Percentiles rank a stretch among this genome's conserved stretches.
Evolutionary conservation across 768 basidiomycete species (phyloP).

Genomic region (Suillus spraguei): DNA sequence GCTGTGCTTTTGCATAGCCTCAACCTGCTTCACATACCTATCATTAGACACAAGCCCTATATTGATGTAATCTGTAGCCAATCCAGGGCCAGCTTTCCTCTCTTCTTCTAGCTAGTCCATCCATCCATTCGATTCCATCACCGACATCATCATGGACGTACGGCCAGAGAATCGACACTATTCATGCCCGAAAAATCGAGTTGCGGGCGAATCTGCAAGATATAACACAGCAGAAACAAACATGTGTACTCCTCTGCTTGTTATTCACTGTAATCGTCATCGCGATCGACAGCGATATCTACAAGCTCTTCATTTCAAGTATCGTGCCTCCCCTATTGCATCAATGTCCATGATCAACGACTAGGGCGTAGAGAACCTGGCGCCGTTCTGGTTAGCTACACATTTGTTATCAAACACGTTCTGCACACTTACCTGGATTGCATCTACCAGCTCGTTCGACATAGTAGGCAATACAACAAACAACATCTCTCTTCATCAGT

Average conservation of each 20-base stretch:
- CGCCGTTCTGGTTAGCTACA: conserved; percentile 41
- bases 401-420: neutral
- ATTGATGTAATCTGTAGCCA: too few species aligned
- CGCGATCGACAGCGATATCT: conserved; percentile 25
- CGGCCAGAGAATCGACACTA: too few species aligned
- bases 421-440: neutral
- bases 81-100: too few species aligned
- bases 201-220: conserved; percentile 36
- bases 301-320: conserved; percentile 40
- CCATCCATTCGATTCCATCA: neutral
- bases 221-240: conserved; percentile 35
- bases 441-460: conserved; percentile 27
- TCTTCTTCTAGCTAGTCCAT: too few species aligned
- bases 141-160: too few species aligned
- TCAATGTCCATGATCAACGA: conserved; percentile 41
- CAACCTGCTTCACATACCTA: too few species aligned
- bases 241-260: conserved; percentile 16
- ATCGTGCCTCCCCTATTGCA: conserved; percentile 46
- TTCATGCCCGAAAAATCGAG: conserved; percentile 26
- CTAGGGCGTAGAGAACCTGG: conserved; percentile 41
- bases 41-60: too few species aligned
- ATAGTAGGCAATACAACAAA: conserved; percentile 20
- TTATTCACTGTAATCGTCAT: neutral
- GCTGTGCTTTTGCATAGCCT: too few species aligned
- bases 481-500: too few species aligned